Percentiles rank a stretch among this genome's conserved stretches.
Conservation (phyloP, 805 yeast genomes). For the Alloascoidea africana region DNA sequence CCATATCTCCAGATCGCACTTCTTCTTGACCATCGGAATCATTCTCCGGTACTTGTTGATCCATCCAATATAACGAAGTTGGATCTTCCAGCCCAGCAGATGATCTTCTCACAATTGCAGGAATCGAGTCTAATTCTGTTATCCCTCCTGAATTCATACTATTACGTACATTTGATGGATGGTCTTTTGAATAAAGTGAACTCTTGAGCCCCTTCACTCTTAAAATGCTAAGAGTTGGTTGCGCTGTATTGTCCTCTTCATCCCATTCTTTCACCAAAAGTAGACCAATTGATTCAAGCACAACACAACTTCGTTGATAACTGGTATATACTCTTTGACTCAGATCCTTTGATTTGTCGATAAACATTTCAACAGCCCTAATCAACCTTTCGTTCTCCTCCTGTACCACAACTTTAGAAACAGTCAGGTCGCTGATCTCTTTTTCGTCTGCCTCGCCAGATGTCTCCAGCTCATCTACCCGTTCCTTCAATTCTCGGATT, state of each 20-base stretch:
- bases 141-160: too few species aligned
- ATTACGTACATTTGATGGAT: too few species aligned
- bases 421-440: background rate
- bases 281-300: slow-evolving; percentile 67
- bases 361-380: slow-evolving; percentile 14
- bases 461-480: slow-evolving; percentile 35
- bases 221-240: background rate
- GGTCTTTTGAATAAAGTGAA: background rate
- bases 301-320: slow-evolving; percentile 28
- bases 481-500: slow-evolving; percentile 27
- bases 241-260: slow-evolving; percentile 27
- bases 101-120: background rate
- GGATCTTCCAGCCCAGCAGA: background rate
- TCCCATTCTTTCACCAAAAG: slow-evolving; percentile 33
- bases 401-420: background rate
- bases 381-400: background rate
- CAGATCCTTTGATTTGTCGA: slow-evolving; percentile 25
- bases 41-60: slow-evolving; percentile 5
- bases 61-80: slow-evolving; percentile 2
- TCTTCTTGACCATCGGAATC: background rate
- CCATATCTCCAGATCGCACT: background rate
- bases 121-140: background rate
- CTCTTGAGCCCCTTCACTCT: background rate
- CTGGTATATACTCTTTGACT: slow-evolving; percentile 22
- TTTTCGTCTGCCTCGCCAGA: background rate